These are phyloP conservation scores for Penicillium rolfsii DNA, from an alignment of 2,329 filamentous ascomycete genomes.

Conservation along the genomic window DNA sequence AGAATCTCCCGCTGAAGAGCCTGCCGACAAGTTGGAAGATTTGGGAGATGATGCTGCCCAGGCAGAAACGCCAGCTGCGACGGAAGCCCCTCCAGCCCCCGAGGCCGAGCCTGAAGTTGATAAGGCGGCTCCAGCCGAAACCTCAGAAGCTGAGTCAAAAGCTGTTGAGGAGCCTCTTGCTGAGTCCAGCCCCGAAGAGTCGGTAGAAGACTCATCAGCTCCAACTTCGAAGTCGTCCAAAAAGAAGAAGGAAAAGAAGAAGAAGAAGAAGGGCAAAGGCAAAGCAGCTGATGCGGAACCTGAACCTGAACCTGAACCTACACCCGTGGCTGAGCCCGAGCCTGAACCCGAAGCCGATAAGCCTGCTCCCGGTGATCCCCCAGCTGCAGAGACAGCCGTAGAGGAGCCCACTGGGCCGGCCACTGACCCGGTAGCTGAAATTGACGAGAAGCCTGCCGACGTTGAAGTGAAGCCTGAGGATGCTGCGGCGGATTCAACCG, in stretches of 20 bases:
- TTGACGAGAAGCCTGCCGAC: neutral
- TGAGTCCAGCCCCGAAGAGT: neutral
- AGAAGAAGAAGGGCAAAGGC: conserved; percentile 17
- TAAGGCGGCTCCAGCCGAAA: neutral
- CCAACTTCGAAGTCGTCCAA: conserved; percentile 12
- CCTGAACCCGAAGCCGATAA: neutral
- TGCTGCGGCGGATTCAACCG: neutral
- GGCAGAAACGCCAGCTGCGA: neutral
- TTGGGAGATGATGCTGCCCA: neutral
- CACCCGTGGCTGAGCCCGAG: conserved; percentile 7
- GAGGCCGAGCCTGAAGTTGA: neutral
- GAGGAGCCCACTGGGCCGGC: neutral
- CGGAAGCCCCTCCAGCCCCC: neutral
- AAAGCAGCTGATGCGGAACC: conserved; percentile 9
- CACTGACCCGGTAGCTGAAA: neutral
- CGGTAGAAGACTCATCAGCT: conserved; percentile 4
- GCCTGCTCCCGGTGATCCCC: neutral
- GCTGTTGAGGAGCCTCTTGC: neutral
- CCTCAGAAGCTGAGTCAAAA: neutral
- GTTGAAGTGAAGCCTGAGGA: conserved; percentile 2
- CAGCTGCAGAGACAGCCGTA: neutral
- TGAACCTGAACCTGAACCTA: conserved; percentile 14
- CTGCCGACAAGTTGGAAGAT: neutral
- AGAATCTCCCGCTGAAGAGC: conserved; percentile 10
- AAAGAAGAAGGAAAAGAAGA: conserved; percentile 16